Evolutionary conservation across 2,329 filamentous ascomycete genomes (phyloP).

Genomic region (Magnaporthiopsis poae): DNA sequence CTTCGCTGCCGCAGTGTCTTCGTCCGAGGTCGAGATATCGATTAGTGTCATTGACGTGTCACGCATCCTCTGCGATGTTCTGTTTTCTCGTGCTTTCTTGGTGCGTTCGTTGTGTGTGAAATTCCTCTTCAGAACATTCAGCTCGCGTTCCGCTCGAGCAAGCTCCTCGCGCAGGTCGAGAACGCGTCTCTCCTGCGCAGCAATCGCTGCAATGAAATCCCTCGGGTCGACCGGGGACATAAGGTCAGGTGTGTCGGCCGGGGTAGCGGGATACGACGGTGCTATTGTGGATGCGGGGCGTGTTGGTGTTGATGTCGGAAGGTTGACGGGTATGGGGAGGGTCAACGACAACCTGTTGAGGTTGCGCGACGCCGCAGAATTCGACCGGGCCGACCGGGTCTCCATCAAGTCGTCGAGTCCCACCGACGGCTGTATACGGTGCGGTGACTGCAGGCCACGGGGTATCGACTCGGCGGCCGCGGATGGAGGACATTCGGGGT

Average conservation of each 20-base stretch:
- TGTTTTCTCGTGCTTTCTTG: conserved; percentile 62
- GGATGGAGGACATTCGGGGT: conserved; percentile 18
- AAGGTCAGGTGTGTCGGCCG: conserved; percentile 33
- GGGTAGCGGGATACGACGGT: conserved; percentile 40
- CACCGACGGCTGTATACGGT: conserved; percentile 17
- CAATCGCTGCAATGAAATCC: conserved; percentile 77
- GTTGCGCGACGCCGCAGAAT: conserved; percentile 43
- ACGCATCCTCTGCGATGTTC: conserved; percentile 52
- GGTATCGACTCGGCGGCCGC: conserved; percentile 24
- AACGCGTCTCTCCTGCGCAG: conserved; percentile 81
- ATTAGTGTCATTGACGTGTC: conserved; percentile 19
- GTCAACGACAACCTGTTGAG: conserved; percentile 52
- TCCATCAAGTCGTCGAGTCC: conserved; percentile 27
- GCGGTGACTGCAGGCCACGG: conserved; percentile 21
- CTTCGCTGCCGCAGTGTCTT: conserved; percentile 22
- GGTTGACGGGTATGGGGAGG: conserved; percentile 53
- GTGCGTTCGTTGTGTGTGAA: conserved; percentile 70
- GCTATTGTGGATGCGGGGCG: conserved; percentile 36
- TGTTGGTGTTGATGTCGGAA: conserved; percentile 40
- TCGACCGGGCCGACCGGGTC: conserved; percentile 40
- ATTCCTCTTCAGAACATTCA: conserved; percentile 69
- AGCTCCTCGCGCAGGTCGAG: conserved; percentile 86
- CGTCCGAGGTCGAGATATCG: background rate
- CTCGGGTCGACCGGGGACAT: conserved; percentile 45
- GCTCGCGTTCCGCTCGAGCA: conserved; percentile 66